phyloP scores from a whole-genome alignment of 1,139 yeast species.

The Zygotorulaspora mrakii region DNA sequence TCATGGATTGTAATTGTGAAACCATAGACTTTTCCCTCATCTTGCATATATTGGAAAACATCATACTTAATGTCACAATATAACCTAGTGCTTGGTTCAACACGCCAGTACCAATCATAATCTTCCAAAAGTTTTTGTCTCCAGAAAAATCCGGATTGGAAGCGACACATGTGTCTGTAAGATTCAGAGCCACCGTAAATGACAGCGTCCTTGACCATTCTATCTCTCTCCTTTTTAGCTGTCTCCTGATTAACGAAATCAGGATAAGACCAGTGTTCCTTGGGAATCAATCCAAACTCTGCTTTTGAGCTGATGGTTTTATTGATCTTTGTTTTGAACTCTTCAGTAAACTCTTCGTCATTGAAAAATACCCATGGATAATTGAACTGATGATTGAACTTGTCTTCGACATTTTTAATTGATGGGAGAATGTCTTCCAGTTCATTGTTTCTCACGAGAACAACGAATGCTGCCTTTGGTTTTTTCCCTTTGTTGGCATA shows the following conservation, averaged over 20 bases:
- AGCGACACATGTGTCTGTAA: constrained; percentile 89
- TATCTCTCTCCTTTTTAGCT: constrained; percentile 51
- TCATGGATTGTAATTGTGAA: constrained; percentile 84
- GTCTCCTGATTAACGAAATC: constrained; percentile 55
- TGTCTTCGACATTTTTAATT: constrained; percentile 60
- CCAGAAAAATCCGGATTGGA: constrained; percentile 86
- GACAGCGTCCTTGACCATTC: constrained; percentile 47
- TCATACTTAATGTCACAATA: constrained; percentile 81
- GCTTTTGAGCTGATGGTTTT: constrained; percentile 15
- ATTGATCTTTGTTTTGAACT: constrained; percentile 38
- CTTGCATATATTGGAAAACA: constrained; percentile 77
- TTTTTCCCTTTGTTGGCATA: constrained; percentile 29
- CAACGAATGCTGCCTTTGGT: constrained; percentile 66
- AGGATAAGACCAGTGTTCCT: constrained; percentile 56
- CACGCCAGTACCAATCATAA: constrained; percentile 92
- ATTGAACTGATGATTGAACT: constrained; percentile 60
- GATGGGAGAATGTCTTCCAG: constrained; percentile 54
- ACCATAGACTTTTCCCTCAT: constrained; percentile 66
- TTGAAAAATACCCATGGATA: constrained; percentile 77
- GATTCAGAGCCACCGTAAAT: constrained; percentile 63
- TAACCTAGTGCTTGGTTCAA: constrained; percentile 77
- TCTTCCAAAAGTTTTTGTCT: constrained; percentile 67
- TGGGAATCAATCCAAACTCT: constrained; percentile 29
- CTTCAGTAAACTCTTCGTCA: constrained; percentile 48
- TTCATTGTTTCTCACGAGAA: constrained; percentile 71